Base-by-base conservation (phyloP, 2,329 filamentous ascomycete genomes). In the Penicillium sp. region DNA sequence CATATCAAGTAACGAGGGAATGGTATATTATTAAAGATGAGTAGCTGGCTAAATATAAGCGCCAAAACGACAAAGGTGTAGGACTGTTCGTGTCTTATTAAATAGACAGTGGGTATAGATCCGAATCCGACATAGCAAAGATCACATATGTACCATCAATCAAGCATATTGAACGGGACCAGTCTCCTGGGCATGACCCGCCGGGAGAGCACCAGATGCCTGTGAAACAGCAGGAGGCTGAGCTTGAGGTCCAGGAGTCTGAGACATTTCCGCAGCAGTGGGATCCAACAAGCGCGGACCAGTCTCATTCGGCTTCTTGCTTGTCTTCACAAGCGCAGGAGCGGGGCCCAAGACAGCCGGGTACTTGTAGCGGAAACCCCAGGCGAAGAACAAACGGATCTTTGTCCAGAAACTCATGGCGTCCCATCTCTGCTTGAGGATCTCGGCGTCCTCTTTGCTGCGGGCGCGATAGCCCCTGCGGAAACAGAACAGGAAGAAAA, bases 341-440 rank as follows among this genome's bases (percentile, higher is more conserved):
- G 67, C 64, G 2, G 65, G 66, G 9, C 68, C 68, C 26, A 71
- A 56, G 30, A 69, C 62, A 5, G 59, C 50, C 25, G 68, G 69
- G 53, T 71, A 71, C 31, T 64, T 62, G 53, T 55, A 69, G 1
- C 66, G 55, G 59, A 71, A 71, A 0, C 69, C 69, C 65, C 68
- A 68, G 17, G 61, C 44, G 19, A 68, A 63, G 60, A 61, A 71
- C n/a, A 71, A 58, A 6, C 52, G 38, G 4, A 69, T 50, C 41
- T 66, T 69, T 0, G 55, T 65, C 57, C 67, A 60, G 37, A 65
- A 58, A 19, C 61, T 44, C 59, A 64, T 65, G 0, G 59, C 60
- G 1, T 67, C 56, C 69, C 69, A 71, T 14, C 63, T 62, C 45
- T 65, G 48, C 40, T 61, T 40, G 5, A 71, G 55, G 4, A 65